Evolutionary conservation across 2,329 filamentous ascomycete species (phyloP).

Genomic region (Claviceps sp.): DNA sequence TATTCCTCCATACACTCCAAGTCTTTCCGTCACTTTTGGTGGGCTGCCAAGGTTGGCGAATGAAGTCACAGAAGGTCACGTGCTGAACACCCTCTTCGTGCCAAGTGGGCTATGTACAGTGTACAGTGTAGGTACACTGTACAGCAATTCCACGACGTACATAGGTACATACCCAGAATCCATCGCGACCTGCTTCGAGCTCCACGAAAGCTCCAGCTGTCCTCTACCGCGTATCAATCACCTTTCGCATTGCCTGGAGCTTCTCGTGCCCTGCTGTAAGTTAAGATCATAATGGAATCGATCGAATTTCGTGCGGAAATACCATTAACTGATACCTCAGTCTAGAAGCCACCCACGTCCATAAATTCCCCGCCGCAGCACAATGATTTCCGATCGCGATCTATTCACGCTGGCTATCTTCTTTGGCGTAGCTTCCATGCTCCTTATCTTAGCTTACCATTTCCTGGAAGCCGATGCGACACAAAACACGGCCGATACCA

Average conservation of each 20-base stretch:
- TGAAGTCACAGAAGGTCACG: constrained; percentile 15
- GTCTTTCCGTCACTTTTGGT: constrained; percentile 9
- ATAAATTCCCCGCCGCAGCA: background rate
- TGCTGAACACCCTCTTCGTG: constrained; percentile 5
- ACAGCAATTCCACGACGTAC: no score
- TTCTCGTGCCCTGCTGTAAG: background rate
- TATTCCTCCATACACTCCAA: background rate
- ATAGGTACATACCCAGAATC: background rate
- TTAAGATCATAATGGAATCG: background rate
- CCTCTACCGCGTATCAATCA: constrained; percentile 1
- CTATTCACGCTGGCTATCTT: constrained; percentile 89
- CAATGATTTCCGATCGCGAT: constrained; percentile 87
- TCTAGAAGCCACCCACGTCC: background rate
- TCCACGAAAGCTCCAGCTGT: constrained; percentile 10
- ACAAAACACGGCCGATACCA: constrained; percentile 5
- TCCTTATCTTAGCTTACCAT: constrained; percentile 89
- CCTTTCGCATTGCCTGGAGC: background rate
- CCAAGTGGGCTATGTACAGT: background rate
- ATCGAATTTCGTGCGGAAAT: no score
- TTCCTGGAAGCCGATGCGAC: constrained; percentile 83
- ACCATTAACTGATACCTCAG: background rate
- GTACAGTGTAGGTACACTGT: background rate
- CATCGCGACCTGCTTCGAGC: background rate
- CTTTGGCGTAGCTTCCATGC: constrained; percentile 77
- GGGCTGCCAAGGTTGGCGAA: constrained; percentile 10